phyloP scores from a whole-genome alignment of 2,329 filamentous ascomycete genomes.

The Aureobasidium sp. region DNA sequence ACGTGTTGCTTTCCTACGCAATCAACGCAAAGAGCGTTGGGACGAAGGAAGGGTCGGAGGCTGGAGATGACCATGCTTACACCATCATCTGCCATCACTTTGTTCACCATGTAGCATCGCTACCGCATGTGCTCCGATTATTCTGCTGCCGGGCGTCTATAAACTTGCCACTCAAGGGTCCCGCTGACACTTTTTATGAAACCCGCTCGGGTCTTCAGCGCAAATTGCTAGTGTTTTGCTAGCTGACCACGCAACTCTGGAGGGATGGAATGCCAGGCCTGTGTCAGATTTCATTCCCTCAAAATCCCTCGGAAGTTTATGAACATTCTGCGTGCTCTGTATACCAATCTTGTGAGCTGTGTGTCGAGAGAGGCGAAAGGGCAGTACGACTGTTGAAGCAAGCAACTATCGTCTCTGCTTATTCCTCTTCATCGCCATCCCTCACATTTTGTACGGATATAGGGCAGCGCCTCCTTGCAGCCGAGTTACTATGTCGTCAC shows the following conservation, averaged over 20 bases:
- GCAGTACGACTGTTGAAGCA: background rate
- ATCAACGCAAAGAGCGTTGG: conserved; percentile 87
- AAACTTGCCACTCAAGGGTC: background rate
- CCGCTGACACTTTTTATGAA: background rate
- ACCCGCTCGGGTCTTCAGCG: no score
- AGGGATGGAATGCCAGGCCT: background rate
- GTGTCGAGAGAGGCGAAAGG: background rate
- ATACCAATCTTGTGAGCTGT: background rate
- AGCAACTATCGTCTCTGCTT: background rate
- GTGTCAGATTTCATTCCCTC: background rate
- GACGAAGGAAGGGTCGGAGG: conserved; percentile 92
- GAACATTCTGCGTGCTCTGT: background rate
- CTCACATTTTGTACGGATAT: background rate
- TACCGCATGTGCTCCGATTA: background rate
- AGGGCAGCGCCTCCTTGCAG: background rate
- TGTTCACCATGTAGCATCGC: background rate
- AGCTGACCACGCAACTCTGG: background rate
- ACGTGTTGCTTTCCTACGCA: conserved; percentile 67
- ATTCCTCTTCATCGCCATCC: background rate
- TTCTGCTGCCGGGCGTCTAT: background rate
- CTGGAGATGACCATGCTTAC: conserved; percentile 58
- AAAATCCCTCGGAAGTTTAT: background rate
- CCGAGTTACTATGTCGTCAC: background rate
- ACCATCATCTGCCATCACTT: background rate
- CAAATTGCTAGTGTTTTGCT: background rate